Percentiles rank a stretch among this genome's conserved stretches.
phyloP scores from a whole-genome alignment of 306 rosid species.

The Glycyrrhiza uralensis region DNA sequence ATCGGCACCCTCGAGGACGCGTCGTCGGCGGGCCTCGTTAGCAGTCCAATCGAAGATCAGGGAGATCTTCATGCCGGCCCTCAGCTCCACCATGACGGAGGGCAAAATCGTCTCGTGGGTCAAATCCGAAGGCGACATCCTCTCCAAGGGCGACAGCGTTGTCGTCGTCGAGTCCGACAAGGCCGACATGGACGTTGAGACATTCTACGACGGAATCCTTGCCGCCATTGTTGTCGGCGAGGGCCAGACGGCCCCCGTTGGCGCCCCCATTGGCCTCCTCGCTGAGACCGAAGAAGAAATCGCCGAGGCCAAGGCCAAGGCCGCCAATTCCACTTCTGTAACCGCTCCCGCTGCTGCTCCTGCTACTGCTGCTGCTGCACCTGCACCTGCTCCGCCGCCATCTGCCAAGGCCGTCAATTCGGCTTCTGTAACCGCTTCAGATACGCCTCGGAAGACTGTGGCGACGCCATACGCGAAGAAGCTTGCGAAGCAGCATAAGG shows the following conservation, averaged over 20 bases:
- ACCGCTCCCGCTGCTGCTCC: background rate
- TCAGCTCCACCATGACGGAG: slow-evolving; percentile 98
- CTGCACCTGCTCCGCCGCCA: slow-evolving; percentile 32
- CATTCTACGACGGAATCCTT: slow-evolving; percentile 83
- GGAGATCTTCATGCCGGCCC: slow-evolving; percentile 98
- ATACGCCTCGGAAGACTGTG: slow-evolving; percentile 59
- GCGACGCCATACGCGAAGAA: slow-evolving; percentile 90
- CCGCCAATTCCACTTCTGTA: slow-evolving; percentile 31
- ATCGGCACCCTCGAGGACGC: background rate
- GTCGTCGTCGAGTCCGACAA: slow-evolving; percentile 91
- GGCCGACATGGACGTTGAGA: slow-evolving; percentile 95
- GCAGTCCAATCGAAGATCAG: slow-evolving; percentile 69
- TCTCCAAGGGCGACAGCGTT: slow-evolving; percentile 90
- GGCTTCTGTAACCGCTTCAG: too few relatives aligned
- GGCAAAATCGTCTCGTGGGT: slow-evolving; percentile 94
- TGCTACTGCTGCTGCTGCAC: slow-evolving; percentile 49
- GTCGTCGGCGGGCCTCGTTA: slow-evolving; percentile 42
- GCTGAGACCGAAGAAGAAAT: slow-evolving; percentile 74
- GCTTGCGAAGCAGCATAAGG: slow-evolving; percentile 87
- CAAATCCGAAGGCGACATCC: slow-evolving; percentile 84
- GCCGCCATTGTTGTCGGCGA: slow-evolving; percentile 81
- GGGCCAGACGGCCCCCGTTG: slow-evolving; percentile 84
- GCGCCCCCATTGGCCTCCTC: slow-evolving; percentile 75
- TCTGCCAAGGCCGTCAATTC: slow-evolving; percentile 29
- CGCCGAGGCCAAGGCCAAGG: slow-evolving; percentile 71